These are phyloP conservation scores for Gynandropsis gynandra DNA, from an alignment of 345 rosid species.

Conservation along the genomic window DNA sequence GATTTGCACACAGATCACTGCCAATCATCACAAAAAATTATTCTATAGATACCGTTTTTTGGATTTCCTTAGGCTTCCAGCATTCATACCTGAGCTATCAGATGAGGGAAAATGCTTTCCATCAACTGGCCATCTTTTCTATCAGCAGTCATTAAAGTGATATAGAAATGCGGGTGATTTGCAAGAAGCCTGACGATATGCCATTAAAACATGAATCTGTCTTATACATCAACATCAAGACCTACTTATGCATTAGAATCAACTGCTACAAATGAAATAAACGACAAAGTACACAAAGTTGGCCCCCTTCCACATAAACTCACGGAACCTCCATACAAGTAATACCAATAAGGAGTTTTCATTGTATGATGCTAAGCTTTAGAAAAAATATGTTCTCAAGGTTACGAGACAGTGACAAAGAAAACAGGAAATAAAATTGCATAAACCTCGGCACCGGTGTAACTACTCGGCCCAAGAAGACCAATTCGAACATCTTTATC, in stretches of 20 bases:
- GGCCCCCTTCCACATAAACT: no score
- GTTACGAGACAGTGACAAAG: no score
- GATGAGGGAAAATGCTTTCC: slow-evolving; percentile 80
- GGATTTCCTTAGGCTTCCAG: no score
- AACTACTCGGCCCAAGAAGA: slow-evolving; percentile 96
- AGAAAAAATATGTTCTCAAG: neutral
- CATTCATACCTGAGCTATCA: slow-evolving; percentile 50
- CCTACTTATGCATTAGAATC: no score
- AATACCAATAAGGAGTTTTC: neutral
- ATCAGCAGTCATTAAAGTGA: slow-evolving; percentile 89
- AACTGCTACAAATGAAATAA: no score
- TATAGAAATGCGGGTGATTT: no score
- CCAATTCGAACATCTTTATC: slow-evolving; percentile 63
- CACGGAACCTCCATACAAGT: no score
- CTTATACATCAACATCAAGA: no score
- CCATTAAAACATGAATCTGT: no score
- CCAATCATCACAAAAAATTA: neutral
- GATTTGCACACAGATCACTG: neutral
- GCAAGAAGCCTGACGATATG: no score
- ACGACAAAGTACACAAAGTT: no score
- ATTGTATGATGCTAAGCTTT: neutral
- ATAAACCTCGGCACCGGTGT: slow-evolving; percentile 97
- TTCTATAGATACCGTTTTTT: neutral
- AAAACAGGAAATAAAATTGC: no score
- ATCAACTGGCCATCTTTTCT: slow-evolving; percentile 96